A percentile compares a stretch with the other conserved stretches of the same genome.
Evolutionary conservation across 2,329 filamentous ascomycete genomes (phyloP).

Genomic region (Claviceps paspali): DNA sequence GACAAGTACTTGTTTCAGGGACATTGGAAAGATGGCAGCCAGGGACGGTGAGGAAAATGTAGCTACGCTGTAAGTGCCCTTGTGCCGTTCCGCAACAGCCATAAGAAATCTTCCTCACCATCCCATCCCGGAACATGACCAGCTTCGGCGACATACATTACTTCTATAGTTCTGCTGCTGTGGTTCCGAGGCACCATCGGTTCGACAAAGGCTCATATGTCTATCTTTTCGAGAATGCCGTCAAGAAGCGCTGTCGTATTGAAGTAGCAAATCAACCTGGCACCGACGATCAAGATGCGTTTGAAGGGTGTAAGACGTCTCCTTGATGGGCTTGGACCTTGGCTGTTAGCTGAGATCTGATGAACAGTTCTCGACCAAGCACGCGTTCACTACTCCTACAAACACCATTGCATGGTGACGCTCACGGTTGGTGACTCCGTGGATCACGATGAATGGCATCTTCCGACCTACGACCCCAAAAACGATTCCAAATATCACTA

Average conservation of each 20-base stretch:
- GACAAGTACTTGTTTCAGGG: too few species aligned
- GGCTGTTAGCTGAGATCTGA: slow-evolving; percentile 5
- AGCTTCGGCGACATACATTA: slow-evolving; percentile 72
- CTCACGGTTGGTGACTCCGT: slow-evolving; percentile 43
- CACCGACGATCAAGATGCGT: slow-evolving; percentile 63
- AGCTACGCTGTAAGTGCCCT: slow-evolving; percentile 31
- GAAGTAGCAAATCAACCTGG: slow-evolving; percentile 65
- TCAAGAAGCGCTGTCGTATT: slow-evolving; percentile 50
- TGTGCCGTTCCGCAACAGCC: neutral
- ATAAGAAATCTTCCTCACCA: neutral
- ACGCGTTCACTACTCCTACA: slow-evolving; percentile 55
- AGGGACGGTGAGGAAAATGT: slow-evolving; percentile 34
- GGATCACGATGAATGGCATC: slow-evolving; percentile 52
- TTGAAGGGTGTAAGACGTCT: slow-evolving; percentile 51
- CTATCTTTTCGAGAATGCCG: slow-evolving; percentile 63
- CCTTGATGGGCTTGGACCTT: neutral
- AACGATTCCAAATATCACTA: slow-evolving; percentile 71
- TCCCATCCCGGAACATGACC: neutral
- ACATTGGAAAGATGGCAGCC: slow-evolving; percentile 24
- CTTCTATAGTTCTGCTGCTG: slow-evolving; percentile 53
- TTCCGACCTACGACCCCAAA: slow-evolving; percentile 54
- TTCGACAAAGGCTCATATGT: slow-evolving; percentile 71
- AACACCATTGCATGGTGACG: slow-evolving; percentile 56
- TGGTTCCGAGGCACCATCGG: slow-evolving; percentile 59
- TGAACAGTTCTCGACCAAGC: slow-evolving; percentile 47